These are phyloP conservation scores for Beauveria brongniartii DNA, from an alignment of 2,329 filamentous ascomycete genomes.

Conservation along the genomic window DNA sequence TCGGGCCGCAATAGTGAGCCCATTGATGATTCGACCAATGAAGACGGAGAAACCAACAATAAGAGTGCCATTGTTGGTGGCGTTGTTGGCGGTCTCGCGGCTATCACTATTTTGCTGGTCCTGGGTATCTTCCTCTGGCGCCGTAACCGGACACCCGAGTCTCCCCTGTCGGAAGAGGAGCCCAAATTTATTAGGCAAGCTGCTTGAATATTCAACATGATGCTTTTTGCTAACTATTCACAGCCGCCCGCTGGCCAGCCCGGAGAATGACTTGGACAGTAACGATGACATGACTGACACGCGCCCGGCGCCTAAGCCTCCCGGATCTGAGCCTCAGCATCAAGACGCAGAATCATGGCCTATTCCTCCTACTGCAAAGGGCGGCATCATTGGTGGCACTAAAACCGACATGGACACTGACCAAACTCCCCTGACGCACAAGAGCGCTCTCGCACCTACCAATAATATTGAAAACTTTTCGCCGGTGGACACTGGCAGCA, in stretches of 20 bases:
- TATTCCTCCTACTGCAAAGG: neutral
- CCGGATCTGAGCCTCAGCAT: neutral
- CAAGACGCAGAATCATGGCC: conserved; percentile 5
- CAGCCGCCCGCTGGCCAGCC: conserved; percentile 8
- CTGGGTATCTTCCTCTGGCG: conserved; percentile 37
- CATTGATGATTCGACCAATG: neutral
- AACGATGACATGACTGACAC: conserved; percentile 3
- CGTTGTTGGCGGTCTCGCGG: conserved; percentile 42
- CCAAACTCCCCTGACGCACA: neutral
- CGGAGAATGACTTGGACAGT: conserved; percentile 5
- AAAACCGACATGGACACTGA: neutral
- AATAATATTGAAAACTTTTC: neutral
- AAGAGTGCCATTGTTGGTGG: conserved; percentile 47
- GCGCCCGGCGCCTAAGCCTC: conserved; percentile 7
- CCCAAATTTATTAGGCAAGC: conserved; percentile 9
- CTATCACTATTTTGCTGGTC: conserved; percentile 33
- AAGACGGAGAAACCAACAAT: conserved; percentile 21
- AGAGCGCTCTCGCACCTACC: neutral
- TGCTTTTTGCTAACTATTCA: neutral
- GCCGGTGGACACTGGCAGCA: neutral
- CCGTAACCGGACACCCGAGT: conserved; percentile 23
- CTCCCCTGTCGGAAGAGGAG: neutral
- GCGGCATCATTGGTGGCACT: neutral
- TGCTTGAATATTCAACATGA: neutral
- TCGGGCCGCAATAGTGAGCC: neutral